Evolutionary conservation across 345 rosid genomes (phyloP).

Genomic region (Rhodamnia rubescens): DNA sequence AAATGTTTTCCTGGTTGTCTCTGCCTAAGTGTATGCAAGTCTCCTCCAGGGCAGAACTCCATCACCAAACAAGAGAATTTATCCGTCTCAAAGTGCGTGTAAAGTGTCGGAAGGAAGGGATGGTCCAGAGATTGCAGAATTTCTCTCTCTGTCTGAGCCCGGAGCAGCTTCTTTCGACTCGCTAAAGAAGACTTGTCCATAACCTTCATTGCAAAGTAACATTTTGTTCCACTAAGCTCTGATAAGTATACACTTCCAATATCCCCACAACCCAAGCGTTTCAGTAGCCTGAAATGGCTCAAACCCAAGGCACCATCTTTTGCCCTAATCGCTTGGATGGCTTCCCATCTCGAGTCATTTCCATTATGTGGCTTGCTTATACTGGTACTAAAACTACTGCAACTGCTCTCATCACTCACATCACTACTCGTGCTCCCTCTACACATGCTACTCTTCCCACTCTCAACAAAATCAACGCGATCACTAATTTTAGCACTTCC

Average conservation of each 20-base stretch:
- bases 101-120: constrained; percentile 87
- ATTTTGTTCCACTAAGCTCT: constrained; percentile 77
- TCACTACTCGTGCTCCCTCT: constrained; percentile 92
- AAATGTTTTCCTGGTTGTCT: constrained; percentile 86
- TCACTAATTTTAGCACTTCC: constrained; percentile 54
- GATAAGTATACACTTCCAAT: constrained; percentile 91
- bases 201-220: constrained; percentile 89
- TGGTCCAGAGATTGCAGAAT: constrained; percentile 82
- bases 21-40: constrained; percentile 87
- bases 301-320: constrained; percentile 67
- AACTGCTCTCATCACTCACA: constrained; percentile 82
- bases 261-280: constrained; percentile 89
- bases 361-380: constrained; percentile 83
- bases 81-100: constrained; percentile 83
- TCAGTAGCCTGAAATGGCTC: constrained; percentile 73
- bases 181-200: constrained; percentile 93
- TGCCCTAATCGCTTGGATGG: constrained; percentile 66
- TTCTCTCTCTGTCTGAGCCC: constrained; percentile 93
- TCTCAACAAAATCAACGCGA: constrained; percentile 62
- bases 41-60: constrained; percentile 96
- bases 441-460: constrained; percentile 85
- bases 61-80: constrained; percentile 86
- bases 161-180: constrained; percentile 76
- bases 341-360: constrained; percentile 90
- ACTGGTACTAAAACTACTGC: constrained; percentile 85